These are phyloP conservation scores for Spinellus fusiger DNA, from an alignment of 192 early-diverging fungal genomes.

Conservation along the genomic window DNA sequence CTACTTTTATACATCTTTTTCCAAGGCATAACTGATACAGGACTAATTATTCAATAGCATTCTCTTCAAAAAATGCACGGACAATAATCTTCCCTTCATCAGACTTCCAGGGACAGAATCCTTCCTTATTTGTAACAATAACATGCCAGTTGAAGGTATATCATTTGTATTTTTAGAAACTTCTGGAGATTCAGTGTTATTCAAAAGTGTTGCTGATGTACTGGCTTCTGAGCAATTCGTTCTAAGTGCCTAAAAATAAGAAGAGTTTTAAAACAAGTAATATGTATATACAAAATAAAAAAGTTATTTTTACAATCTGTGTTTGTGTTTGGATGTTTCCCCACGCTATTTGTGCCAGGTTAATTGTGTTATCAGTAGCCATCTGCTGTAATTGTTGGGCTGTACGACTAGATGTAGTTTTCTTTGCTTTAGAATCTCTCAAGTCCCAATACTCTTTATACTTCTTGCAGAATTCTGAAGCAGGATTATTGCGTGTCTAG, in stretches of 20 bases:
- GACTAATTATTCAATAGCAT: too few relatives aligned
- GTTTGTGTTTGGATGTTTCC: conserved; percentile 16
- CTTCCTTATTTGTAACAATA: background rate
- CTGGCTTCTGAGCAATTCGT: conserved; percentile 11
- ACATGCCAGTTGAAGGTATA: background rate
- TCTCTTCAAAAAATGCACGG: too few relatives aligned
- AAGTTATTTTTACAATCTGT: conserved; percentile 14
- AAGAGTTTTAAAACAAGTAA: conserved; percentile 18
- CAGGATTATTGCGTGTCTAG: conserved; percentile 12
- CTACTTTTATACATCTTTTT: conserved; percentile 1
- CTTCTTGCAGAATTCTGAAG: conserved; percentile 14
- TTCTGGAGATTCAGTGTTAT: conserved; percentile 8
- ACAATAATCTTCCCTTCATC: too few relatives aligned
- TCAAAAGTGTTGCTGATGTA: conserved; percentile 11
- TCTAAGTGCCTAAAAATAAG: conserved; percentile 14
- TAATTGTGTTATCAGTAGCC: conserved; percentile 10
- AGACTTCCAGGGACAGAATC: too few relatives aligned
- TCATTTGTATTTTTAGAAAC: background rate
- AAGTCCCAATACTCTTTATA: conserved; percentile 14
- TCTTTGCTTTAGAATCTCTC: conserved; percentile 16
- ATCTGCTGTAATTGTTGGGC: conserved; percentile 15
- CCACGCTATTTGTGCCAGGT: conserved; percentile 5
- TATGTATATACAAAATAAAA: conserved; percentile 13
- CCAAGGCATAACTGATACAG: background rate
- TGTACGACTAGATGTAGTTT: conserved; percentile 8